Base-by-base conservation (phyloP, 768 basidiomycete species). In the Tylopilus rubrobrunneus region DNA sequence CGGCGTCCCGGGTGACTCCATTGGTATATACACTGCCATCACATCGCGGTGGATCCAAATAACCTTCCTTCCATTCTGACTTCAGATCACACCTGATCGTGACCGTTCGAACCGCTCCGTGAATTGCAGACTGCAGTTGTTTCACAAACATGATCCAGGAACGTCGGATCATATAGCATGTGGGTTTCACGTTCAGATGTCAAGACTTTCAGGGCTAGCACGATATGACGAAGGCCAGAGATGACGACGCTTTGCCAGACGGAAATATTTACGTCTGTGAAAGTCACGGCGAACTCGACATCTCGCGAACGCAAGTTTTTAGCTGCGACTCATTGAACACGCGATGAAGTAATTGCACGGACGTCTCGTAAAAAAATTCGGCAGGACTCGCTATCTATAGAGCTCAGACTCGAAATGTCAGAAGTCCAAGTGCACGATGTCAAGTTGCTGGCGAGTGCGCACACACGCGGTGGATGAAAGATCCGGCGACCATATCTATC, bases 401-500 rank as follows among this genome's bases (percentile, higher is more conserved):
- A 36, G 21, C 48, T 31, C 47, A 31, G 9, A 21, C 29, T 33
- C 37, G 28, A 54, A 54, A 55, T 43, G 51, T 29, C 39, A 28
- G 52, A 52, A 42, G 53, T 56, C 46, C 31, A 45, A 53, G 47
- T 52, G 48, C 40, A 42, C 27, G 48, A 64, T 53, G 51, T 49
- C 59, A 56, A 44, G 57, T 54, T 45, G n/a, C 62, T 55, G 56
- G 33, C 6, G 51, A 59, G 54, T 31, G 31, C 10, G 7, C 51
- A 31, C 53, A 58, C 58, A 60, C 1, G 19, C 56, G 64, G 55
- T 55, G 58, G 17, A 37, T 23, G 43, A 51, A 58, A 56, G 64
- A 67, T 67, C 64, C 65, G 65, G 43, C 45, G 48, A 59, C 46
- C 62, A 42, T 64, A 59, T 45, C 2, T 15, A 28, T 48, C 55